These are phyloP conservation scores for Royoungia palumana DNA, from an alignment of 768 basidiomycete species.

Conservation along the genomic window DNA sequence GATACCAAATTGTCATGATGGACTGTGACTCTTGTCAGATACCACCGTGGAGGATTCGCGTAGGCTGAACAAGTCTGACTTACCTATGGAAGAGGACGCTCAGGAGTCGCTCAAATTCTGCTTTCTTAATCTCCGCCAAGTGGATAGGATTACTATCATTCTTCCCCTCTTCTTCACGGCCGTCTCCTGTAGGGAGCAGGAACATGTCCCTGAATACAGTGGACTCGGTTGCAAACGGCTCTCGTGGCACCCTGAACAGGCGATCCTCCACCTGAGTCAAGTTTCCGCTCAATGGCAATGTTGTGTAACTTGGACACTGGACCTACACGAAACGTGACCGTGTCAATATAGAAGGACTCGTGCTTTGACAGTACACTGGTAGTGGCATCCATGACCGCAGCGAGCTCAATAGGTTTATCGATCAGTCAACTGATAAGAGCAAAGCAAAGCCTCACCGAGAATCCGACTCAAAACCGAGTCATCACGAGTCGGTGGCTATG, in stretches of 20 bases:
- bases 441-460: too few relatives aligned
- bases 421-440: too few relatives aligned
- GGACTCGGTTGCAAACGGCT: slow-evolving; percentile 16
- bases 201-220: slow-evolving; percentile 19
- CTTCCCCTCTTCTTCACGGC: slow-evolving; percentile 5
- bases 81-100: slow-evolving; percentile 13
- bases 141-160: slow-evolving; percentile 15
- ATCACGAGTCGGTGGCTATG: too few relatives aligned
- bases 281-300: background rate
- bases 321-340: too few relatives aligned
- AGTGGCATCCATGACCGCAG: too few relatives aligned
- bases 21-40: too few relatives aligned
- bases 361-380: too few relatives aligned
- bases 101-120: slow-evolving; percentile 18
- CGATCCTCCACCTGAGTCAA: slow-evolving; percentile 16
- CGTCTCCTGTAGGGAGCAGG: slow-evolving; percentile 10
- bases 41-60: background rate
- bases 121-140: slow-evolving; percentile 9
- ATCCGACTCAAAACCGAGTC: too few relatives aligned
- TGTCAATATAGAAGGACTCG: too few relatives aligned
- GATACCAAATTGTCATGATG: too few relatives aligned
- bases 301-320: too few relatives aligned
- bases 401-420: too few relatives aligned
- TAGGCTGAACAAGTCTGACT: background rate
- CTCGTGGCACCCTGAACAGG: slow-evolving; percentile 20